phyloP scores from a whole-genome alignment of 805 yeast species.

The Barnettozyma vustinii region DNA sequence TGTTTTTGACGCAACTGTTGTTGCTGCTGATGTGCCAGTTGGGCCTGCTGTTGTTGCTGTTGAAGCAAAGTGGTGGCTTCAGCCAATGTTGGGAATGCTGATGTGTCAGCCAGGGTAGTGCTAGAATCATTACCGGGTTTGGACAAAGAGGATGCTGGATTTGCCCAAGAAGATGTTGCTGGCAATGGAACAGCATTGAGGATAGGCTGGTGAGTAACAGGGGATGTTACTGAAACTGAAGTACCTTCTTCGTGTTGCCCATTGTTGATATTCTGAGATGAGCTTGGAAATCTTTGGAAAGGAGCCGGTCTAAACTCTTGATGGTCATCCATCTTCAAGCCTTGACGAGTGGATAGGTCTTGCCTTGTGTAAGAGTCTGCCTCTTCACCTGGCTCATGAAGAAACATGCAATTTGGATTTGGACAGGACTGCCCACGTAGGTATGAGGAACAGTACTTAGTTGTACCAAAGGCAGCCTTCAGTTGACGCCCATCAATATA shows the following conservation, averaged over 20 bases:
- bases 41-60: slow-evolving; percentile 28
- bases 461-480: slow-evolving; percentile 96
- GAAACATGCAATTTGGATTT: slow-evolving; percentile 97
- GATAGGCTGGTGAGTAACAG: slow-evolving; percentile 13
- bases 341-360: slow-evolving; percentile 73
- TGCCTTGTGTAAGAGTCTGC: slow-evolving; percentile 94
- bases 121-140: slow-evolving; percentile 9
- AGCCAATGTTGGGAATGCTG: slow-evolving; percentile 58
- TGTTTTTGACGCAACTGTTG: slow-evolving; percentile 26
- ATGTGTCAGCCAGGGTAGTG: slow-evolving; percentile 39
- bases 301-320: slow-evolving; percentile 25
- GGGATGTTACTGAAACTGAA: slow-evolving; percentile 5
- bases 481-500: slow-evolving; percentile 85
- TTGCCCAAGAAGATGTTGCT: slow-evolving; percentile 66
- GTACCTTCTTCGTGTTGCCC: slow-evolving; percentile 1
- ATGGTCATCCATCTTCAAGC: slow-evolving; percentile 44
- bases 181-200: slow-evolving; percentile 51
- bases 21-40: slow-evolving; percentile 20
- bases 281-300: slow-evolving; percentile 20
- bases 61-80: slow-evolving; percentile 33
- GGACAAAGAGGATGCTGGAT: slow-evolving; percentile 31
- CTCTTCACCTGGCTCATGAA: slow-evolving; percentile 99
- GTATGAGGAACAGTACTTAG: slow-evolving; percentile 96
- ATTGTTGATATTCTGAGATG: slow-evolving; percentile 6
- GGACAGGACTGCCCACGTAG: slow-evolving; percentile 94